Conservation (phyloP, 495 filamentous ascomycete species). For the Aspergillus egyptiacus region DNA sequence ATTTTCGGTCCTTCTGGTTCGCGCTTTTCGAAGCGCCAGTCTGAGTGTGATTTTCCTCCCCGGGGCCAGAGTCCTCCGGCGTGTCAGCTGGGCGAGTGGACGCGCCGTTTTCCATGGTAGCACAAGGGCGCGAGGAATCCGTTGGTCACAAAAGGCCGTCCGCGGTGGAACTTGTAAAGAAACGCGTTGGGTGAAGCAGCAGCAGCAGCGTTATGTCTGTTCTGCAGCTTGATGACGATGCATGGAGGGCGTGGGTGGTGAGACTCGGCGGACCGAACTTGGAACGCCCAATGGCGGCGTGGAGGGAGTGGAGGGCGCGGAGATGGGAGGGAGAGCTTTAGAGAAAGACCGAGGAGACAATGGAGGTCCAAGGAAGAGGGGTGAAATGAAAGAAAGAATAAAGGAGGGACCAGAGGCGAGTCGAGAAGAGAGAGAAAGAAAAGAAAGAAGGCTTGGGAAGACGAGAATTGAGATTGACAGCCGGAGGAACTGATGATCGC, state of each 20-base stretch:
- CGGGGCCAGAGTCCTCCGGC: conserved; percentile 48
- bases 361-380: background rate
- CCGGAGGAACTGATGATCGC: conserved; percentile 18
- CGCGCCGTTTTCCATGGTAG: conserved; percentile 24
- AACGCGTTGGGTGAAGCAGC: conserved; percentile 15
- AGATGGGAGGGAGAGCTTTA: background rate
- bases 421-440: background rate
- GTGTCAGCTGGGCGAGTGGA: conserved; percentile 25
- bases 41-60: conserved; percentile 30
- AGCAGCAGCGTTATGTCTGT: conserved; percentile 8
- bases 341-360: conserved; percentile 4
- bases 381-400: background rate
- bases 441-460: conserved; percentile 9
- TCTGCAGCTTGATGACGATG: conserved; percentile 21
- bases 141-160: background rate
- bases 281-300: background rate
- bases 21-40: conserved; percentile 33
- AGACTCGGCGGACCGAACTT: background rate
- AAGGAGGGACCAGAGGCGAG: too few relatives aligned
- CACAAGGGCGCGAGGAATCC: conserved; percentile 16
- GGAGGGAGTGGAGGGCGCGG: background rate
- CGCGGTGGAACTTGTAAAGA: conserved; percentile 5
- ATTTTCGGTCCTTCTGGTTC: conserved; percentile 69
- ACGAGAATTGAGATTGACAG: too few relatives aligned
- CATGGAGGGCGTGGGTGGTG: conserved; percentile 1